phyloP scores from a whole-genome alignment of 1,284 basidiomycete species.

The Albatrellus sp. region DNA sequence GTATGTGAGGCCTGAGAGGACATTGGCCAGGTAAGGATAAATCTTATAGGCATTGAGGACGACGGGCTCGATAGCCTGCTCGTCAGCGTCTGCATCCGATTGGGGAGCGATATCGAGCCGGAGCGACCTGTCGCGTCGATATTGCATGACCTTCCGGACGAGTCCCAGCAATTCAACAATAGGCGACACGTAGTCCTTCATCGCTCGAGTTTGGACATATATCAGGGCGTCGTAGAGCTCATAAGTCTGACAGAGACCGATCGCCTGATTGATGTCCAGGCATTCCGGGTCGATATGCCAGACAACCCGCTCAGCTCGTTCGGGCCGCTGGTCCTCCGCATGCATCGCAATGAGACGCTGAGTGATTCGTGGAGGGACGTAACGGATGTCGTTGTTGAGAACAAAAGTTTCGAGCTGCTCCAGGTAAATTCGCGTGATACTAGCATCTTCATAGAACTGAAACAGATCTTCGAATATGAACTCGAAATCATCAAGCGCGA shows the following conservation, averaged over 20 bases:
- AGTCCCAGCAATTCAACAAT: slow-evolving; percentile 76
- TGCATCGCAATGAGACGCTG: slow-evolving; percentile 78
- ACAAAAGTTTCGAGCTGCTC: slow-evolving; percentile 78
- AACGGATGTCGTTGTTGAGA: slow-evolving; percentile 58
- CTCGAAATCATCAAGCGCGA: slow-evolving; percentile 69
- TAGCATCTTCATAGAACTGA: slow-evolving; percentile 77
- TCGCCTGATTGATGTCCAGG: slow-evolving; percentile 90
- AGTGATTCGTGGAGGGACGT: slow-evolving; percentile 78
- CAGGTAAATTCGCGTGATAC: slow-evolving; percentile 85
- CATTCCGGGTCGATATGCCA: slow-evolving; percentile 92
- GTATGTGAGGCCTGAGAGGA: slow-evolving; percentile 79
- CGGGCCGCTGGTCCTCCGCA: slow-evolving; percentile 59
- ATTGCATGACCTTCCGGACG: slow-evolving; percentile 56
- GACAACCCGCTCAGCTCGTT: slow-evolving; percentile 79
- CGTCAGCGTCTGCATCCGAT: slow-evolving; percentile 18
- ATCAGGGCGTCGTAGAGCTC: slow-evolving; percentile 89
- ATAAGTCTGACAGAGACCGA: slow-evolving; percentile 74
- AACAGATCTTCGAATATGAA: slow-evolving; percentile 92
- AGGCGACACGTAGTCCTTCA: slow-evolving; percentile 85
- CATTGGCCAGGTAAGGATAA: slow-evolving; percentile 82
- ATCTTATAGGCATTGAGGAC: slow-evolving; percentile 83
- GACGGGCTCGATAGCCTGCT: slow-evolving; percentile 40
- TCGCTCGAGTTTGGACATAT: slow-evolving; percentile 83
- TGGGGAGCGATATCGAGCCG: slow-evolving; percentile 19
- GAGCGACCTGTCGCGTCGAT: slow-evolving; percentile 26